Conservation (phyloP, 345 rosid genomes). For the Dipteronia sinensis region DNA sequence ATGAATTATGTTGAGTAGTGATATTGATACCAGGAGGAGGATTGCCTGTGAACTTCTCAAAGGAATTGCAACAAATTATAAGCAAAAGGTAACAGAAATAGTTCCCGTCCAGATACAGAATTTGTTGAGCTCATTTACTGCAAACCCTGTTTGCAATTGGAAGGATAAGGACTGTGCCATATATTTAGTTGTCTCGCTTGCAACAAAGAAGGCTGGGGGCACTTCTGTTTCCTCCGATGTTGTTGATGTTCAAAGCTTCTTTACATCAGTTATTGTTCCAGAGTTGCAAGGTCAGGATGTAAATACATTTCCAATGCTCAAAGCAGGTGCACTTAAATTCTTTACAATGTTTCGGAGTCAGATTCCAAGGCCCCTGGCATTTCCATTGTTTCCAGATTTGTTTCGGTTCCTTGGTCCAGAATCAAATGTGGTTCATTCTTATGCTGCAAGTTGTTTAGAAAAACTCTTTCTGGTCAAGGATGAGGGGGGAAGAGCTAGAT, state of each 20-base stretch:
- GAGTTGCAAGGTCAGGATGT: slow-evolving; percentile 81
- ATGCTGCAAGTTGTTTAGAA: slow-evolving; percentile 94
- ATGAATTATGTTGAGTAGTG: too few relatives aligned
- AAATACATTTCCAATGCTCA: slow-evolving; percentile 82
- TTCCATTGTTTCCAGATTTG: slow-evolving; percentile 70
- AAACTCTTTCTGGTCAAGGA: slow-evolving; percentile 91
- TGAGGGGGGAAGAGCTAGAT: slow-evolving; percentile 76
- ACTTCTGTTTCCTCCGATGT: slow-evolving; percentile 83
- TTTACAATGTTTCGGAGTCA: slow-evolving; percentile 76
- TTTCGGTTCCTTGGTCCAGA: slow-evolving; percentile 74
- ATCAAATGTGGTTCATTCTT: slow-evolving; percentile 94
- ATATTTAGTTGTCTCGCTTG: too few relatives aligned
- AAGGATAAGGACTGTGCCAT: too few relatives aligned
- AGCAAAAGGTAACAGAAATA: too few relatives aligned
- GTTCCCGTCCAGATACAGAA: too few relatives aligned
- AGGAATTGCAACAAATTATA: too few relatives aligned
- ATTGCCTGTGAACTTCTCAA: too few relatives aligned
- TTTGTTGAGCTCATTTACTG: too few relatives aligned
- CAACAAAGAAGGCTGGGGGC: too few relatives aligned
- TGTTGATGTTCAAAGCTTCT: slow-evolving; percentile 83
- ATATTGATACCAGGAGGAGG: too few relatives aligned
- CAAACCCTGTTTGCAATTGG: too few relatives aligned
- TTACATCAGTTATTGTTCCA: slow-evolving; percentile 69
- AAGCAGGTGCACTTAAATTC: slow-evolving; percentile 94
- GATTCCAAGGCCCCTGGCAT: slow-evolving; percentile 67